Base-by-base conservation (phyloP, 208 protist species). In the Lotmaria passim region DNA sequence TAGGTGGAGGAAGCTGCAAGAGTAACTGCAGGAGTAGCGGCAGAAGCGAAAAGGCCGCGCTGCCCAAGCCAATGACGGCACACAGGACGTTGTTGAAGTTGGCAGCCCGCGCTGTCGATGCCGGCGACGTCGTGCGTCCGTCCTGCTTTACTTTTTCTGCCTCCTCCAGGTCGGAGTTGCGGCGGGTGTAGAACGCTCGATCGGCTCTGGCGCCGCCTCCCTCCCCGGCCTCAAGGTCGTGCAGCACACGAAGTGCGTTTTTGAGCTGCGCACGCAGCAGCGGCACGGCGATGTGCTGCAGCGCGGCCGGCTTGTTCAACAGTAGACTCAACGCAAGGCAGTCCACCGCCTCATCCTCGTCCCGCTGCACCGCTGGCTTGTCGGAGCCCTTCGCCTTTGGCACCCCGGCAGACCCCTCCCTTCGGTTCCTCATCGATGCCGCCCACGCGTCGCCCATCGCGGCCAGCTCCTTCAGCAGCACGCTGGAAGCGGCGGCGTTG, bases 301-400 rank as follows among this genome's bases (percentile, higher is more conserved):
- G 43, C 19, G 79, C 74, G 1, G 46, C 69, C 0, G 58, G 51
- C 7, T 66, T 55, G 71, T 91, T 93, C 26, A 91, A 48, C 33
- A 93, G 56, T n/a, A 86, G 75, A n/a, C 78, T 83, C 43, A 93
- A 64, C 8, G 80, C 75, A 21, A 86, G 67, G 50, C 76, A 73
- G 60, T 86, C 79, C 0, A 81, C 73, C 46, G 71, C 74, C 46
- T 59, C 47, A 21, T 67, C 53, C 11, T 47, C 34, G 38, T 66
- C 41, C 26, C 65, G 41, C 30, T 28, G 44, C 43, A 53, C 59
- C 30, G n/a, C 44, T 3, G 14, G 30, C 11, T n/a, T 24, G 15
- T 51, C 41, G 2, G 26, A 15, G 24, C 11, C 0, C 0, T 7
- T 15, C 19, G 26, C 24, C 31, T 28, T 59, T 1, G 17, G 2